Evolutionary conservation across 257 asterid genomes (phyloP), one percentile per base, ranked within the genome.

Genomic region (Solanum peruvianum): DNA sequence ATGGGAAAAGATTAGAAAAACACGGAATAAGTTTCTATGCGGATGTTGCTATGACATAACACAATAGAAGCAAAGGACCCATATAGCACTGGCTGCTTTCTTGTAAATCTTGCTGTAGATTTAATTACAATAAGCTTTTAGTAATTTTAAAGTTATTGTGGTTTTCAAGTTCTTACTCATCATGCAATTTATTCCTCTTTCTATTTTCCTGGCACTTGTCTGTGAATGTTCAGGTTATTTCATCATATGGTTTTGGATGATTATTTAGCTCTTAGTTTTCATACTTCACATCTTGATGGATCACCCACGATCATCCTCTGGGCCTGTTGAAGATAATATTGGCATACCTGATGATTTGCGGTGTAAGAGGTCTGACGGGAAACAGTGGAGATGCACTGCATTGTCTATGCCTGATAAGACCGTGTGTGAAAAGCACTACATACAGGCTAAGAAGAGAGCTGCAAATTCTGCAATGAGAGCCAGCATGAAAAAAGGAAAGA

Each of bases 311-410:
- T 90, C 94, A n/a, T 85, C 90, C 83, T 90, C 95, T 70, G 98
- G 94, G 70, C 94, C 91, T 78, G 95, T 92, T 64, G 99, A 97
- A 91, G 99, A 97, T 88, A 93, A 89, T 89, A 87, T 91, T 13
- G 98, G 96, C 35, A 94, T 97, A 89, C 97, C 99, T 58, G 99
- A 97, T 91, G 99, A 97, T 92, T 90, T 97, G 91, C 97, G 99
- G 83, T 97, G 99, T 89, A 97, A 97, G 95, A 94, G 99, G 93
- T 97, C 99, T 5, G 99, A 97, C 88, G 99, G 99, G 84, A 97
- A 97, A 90, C 99, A 97, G 87, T 97, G 99, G 99, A 95, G 99
- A 93, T 97, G 99, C 93, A 97, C 99, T 16, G 99, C 99, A 88
- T 89, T 96, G 97, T 97, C 99, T 86, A 97, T 97, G 99, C 99